phyloP scores from a whole-genome alignment of 306 rosid species.

The Canavalia ensiformis region DNA sequence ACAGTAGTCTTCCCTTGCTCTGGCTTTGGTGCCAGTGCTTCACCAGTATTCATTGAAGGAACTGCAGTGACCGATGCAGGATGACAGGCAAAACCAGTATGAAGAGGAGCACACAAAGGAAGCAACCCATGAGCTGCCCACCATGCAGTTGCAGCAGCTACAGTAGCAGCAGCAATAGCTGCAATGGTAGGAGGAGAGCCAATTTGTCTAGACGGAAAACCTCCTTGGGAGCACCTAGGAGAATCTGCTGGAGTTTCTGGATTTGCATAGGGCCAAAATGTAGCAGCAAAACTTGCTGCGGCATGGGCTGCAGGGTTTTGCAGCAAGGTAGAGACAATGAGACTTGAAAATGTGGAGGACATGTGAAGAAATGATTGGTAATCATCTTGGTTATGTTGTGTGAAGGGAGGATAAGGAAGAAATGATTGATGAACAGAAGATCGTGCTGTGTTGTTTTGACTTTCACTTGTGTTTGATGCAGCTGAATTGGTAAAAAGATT shows the following conservation, averaged over 20 bases:
- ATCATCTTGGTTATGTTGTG: constrained; percentile 63
- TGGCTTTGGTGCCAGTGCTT: constrained; percentile 55
- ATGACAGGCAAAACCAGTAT: constrained; percentile 64
- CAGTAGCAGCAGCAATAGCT: constrained; percentile 88
- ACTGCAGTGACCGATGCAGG: constrained; percentile 61
- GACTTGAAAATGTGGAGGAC: constrained; percentile 84
- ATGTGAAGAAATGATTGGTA: constrained; percentile 70
- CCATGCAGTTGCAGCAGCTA: constrained; percentile 98
- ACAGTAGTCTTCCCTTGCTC: constrained; percentile 58
- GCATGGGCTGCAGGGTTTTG: constrained; percentile 97
- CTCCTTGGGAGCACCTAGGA: constrained; percentile 62
- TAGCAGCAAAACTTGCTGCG: constrained; percentile 83
- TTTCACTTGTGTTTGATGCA: constrained; percentile 65
- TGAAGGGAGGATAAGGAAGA: constrained; percentile 70
- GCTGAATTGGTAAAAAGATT: constrained; percentile 60
- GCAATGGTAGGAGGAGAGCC: constrained; percentile 75
- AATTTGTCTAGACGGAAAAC: constrained; percentile 64
- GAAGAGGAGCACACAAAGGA: constrained; percentile 86
- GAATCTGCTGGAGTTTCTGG: constrained; percentile 62
- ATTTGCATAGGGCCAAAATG: constrained; percentile 82
- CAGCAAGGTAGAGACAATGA: constrained; percentile 73
- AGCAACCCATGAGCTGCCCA: constrained; percentile 95
- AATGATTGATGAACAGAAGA: constrained; percentile 76
- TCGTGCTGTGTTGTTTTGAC: constrained; percentile 62
- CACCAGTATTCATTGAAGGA: constrained; percentile 60